Base-by-base conservation (phyloP, 768 basidiomycete genomes). In the Boletus subparvulus region DNA sequence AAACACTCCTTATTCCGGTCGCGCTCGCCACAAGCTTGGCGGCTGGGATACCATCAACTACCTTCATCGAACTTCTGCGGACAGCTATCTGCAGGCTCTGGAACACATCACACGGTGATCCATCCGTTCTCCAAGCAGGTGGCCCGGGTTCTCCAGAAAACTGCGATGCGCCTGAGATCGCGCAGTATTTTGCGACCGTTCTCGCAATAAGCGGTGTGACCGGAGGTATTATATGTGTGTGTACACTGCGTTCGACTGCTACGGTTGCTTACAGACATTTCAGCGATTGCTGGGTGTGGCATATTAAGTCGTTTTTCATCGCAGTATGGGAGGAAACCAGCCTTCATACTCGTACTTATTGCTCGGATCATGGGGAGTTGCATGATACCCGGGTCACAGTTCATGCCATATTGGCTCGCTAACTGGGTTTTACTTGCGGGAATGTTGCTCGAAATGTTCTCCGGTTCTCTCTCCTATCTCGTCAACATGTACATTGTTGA, bases 401-500 rank as follows among this genome's bases (percentile, higher is more conserved):
- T 44, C 24, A 32, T 46, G 40, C 61, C 68, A 26, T 37, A 17
- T 36, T 54, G 60, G 58, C 48, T 66, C 4, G 37, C 60, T 45
- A 26, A 50, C n/a, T 61, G 63, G 33, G 19, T 59, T n/a, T 47
- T 73, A 17, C 14, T 61, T 5, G n/a, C 57, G 7, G 68, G 63
- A 45, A 26, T 72, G 8, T 7, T 71, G 17, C 46, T 52, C 6
- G 45, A 62, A 24, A 11, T 50, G 11, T 53, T 70, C 47, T 58
- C 62, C 3, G 51, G 50, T 11, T 40, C 62, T 9, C 35, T 57
- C 7, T 21, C 14, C 17, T 71, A 72, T 37, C 48, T 74, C 32
- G 12, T 61, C 19, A 67, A 68, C 40, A 50, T 70, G 46, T 72
- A 70, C 42, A 46, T 70, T n/a, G 60, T 73, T 14, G 73, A 73